phyloP scores from a whole-genome alignment of 768 basidiomycete genomes.

The Dendrothele bispora region DNA sequence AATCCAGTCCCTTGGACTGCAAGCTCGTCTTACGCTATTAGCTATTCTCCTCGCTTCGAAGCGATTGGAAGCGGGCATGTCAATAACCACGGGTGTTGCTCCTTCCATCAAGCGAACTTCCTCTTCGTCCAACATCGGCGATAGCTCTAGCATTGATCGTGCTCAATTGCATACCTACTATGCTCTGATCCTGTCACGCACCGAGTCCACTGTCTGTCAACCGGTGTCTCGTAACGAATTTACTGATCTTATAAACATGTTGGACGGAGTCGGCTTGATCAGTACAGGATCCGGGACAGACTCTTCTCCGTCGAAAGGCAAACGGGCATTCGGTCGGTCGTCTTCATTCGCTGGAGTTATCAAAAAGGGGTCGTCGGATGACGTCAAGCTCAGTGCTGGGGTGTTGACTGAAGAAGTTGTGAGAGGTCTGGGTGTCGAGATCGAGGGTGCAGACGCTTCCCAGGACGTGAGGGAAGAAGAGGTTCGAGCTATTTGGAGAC shows the following conservation, averaged over 20 bases:
- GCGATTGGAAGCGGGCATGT: constrained; percentile 57
- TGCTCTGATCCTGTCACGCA: constrained; percentile 52
- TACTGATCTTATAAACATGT: constrained; percentile 62
- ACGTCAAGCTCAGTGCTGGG: constrained; percentile 59
- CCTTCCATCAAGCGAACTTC: constrained; percentile 47
- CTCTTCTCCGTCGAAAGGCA: constrained; percentile 44
- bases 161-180: constrained; percentile 69
- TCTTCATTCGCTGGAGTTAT: constrained; percentile 51
- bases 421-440: constrained; percentile 62
- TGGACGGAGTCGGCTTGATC: constrained; percentile 74
- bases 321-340: constrained; percentile 54
- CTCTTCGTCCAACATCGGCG: constrained; percentile 28
- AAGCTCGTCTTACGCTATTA: constrained; percentile 70
- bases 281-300: constrained; percentile 36
- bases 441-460: constrained; percentile 17
- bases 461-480: constrained; percentile 50
- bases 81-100: constrained; percentile 39
- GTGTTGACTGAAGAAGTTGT: constrained; percentile 68
- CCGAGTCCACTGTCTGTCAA: constrained; percentile 53
- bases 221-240: constrained; percentile 79
- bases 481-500: constrained; percentile 28
- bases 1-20: constrained; percentile 68
- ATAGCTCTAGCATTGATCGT: constrained; percentile 49
- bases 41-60: constrained; percentile 63
- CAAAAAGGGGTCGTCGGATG: constrained; percentile 33